Percentiles rank a stretch among this genome's conserved stretches.
phyloP scores from a whole-genome alignment of 768 basidiomycete genomes.

The Kwoniella sp. region DNA sequence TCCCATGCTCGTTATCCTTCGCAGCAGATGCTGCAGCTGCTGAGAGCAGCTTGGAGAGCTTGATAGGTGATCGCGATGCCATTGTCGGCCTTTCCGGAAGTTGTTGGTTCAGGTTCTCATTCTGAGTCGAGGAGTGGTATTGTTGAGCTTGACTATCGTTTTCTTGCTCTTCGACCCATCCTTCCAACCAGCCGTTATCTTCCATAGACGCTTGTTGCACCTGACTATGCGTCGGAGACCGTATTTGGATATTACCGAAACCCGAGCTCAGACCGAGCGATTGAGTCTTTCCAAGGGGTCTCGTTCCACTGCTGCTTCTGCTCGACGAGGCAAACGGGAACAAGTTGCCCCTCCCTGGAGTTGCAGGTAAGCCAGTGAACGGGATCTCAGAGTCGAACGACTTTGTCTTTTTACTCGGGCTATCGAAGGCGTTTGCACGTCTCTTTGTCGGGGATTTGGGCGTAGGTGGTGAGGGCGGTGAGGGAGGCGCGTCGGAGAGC shows the following conservation, averaged over 20 bases:
- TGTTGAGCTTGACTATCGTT: not conserved
- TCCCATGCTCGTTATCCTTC: not conserved
- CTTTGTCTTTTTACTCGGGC: conserved; percentile 37
- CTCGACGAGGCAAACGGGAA: conserved; percentile 19
- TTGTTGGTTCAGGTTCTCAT: not conserved
- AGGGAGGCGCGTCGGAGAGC: conserved; percentile 4
- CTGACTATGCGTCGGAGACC: not conserved
- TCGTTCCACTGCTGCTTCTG: not conserved
- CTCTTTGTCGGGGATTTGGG: conserved; percentile 27
- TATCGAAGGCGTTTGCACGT: conserved; percentile 24
- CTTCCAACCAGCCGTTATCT: not conserved
- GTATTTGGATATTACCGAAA: not conserved
- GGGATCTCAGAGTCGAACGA: conserved; percentile 28
- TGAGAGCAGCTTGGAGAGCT: not conserved
- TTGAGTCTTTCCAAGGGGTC: not conserved
- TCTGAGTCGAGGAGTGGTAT: not conserved
- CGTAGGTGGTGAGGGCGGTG: conserved; percentile 22
- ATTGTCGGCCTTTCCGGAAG: not conserved
- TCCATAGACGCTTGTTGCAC: not conserved
- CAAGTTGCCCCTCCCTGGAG: conserved; percentile 43
- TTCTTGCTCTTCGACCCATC: not conserved
- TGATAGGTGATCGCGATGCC: not conserved
- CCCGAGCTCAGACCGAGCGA: not conserved
- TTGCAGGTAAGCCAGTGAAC: conserved; percentile 30
- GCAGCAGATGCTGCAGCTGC: not conserved